Base-by-base conservation (phyloP, 2,329 filamentous ascomycete genomes). In the Reticulascus tulasneorum region DNA sequence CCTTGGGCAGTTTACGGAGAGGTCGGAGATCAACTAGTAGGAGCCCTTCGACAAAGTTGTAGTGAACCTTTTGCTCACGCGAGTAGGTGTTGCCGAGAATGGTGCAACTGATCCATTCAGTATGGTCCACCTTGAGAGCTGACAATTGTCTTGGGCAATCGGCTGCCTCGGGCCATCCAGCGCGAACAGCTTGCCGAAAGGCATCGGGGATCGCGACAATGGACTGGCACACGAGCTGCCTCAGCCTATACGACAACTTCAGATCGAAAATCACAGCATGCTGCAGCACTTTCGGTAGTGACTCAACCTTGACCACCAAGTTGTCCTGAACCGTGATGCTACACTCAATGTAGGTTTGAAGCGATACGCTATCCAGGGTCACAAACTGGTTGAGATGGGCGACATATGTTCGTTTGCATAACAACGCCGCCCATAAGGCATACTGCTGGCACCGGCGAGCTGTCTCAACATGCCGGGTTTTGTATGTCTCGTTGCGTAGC, bases 341-440 rank as follows among this genome's bases (percentile, higher is more conserved):
- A 11, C 49, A 53, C 30, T 55, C 49, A 9, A 56, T 33, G 16
- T 54, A 50, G 5, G 37, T 43, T 19, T 49, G 36, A 13, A 54
- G 42, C 3, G 43, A 38, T 2, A 36, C 29, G 1, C 19, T 23
- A 4, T 46, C 35, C 11, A 52, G 17, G 2, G 19, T 18, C 3
- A 20, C 28, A 6, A 20, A 12, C n/a, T 38, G 37, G 10, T 13
- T 30, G 8, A 18, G 24, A n/a, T 45, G 39, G 1, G 48, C 40
- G 2, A 44, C 40, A 30, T 61, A 66, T 1, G 62, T 67, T 12
- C 55, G 53, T 7, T 64, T 63, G 33, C 77, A 82, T 0, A 84
- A 56, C 1, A 84, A 42, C 0, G 79, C 69, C 0, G 77, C 69
- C 55, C 68, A 70, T 1, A 83, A 62, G 0, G 65, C 64, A 42